Base-by-base conservation (phyloP, 805 yeast species). In the Zygosaccharomyces kombuchaensis region DNA sequence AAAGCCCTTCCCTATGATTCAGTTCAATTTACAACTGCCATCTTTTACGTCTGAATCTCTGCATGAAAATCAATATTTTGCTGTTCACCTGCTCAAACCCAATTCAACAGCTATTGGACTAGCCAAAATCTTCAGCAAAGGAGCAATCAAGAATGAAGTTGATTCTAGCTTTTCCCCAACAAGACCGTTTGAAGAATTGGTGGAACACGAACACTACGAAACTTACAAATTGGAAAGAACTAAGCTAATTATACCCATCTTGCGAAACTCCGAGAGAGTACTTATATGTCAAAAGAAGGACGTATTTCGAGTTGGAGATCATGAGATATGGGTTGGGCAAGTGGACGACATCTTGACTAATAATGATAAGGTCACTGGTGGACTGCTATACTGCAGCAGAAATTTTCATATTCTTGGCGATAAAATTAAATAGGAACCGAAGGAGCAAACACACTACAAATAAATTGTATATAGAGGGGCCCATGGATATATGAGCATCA, bases 291-390 rank as follows among this genome's bases (percentile, higher is more conserved):
- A 75, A 44, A 77, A 76, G 43, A 68, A 64, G 36, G 67, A 72
- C 21, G 77, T 75, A 3, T 73, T 84, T 41, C 62, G 62, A 9
- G 82, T 88, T 1, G 89, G 85, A 49, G 88, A 85, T 58, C 98
- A 91, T 66, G 96, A 90, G 60, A 80, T 91, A 3, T 87, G 96
- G 93, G 79, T 89, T 4, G 96, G 87, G 2, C 74, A 78, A 48
- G 95, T 91, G 4, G 67, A 71, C 30, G 84, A 84, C 34, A 76
- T 84, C 2, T 52, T 76, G 9, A 58, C 56, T 0, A 52, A 53
- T 8, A 54, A 46, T 7, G 55, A 43, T 25, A 69, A 31, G 2
- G 66, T 69, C 31, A 67, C 77, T 2, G 90, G 90, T 12, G 91
- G 91, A 0, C 61, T 85, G 36, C 57, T 85, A 12, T 83, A 83